Conservation (phyloP, 805 yeast genomes). For the Ogataea nitratoaversa region DNA sequence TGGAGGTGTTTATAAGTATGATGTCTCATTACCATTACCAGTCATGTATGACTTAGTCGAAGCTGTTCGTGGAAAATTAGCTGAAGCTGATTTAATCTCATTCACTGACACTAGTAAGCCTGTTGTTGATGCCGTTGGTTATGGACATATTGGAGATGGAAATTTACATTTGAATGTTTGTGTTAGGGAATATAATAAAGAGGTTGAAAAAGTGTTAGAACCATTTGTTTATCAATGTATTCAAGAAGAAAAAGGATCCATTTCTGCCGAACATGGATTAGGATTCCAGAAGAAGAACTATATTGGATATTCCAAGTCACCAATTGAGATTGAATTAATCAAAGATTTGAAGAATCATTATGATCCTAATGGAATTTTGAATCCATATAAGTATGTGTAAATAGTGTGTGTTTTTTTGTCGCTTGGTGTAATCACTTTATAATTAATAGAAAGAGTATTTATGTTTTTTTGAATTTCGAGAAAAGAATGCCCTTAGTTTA, state of each 20-base stretch:
- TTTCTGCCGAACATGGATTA: slow-evolving; percentile 95
- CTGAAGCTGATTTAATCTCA: slow-evolving; percentile 54
- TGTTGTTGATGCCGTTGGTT: slow-evolving; percentile 86
- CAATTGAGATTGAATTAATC: slow-evolving; percentile 67
- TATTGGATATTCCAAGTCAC: slow-evolving; percentile 78
- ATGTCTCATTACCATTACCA: slow-evolving; percentile 83
- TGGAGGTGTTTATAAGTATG: slow-evolving; percentile 97
- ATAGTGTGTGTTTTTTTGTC: too few species aligned
- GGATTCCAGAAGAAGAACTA: slow-evolving; percentile 96
- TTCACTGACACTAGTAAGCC: slow-evolving; percentile 61
- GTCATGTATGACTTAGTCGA: slow-evolving; percentile 80
- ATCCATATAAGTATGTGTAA: slow-evolving; percentile 77
- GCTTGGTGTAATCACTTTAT: too few species aligned
- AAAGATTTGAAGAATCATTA: slow-evolving; percentile 72
- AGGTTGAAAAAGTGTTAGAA: slow-evolving; percentile 77
- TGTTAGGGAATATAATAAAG: slow-evolving; percentile 75
- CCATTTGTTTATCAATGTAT: slow-evolving; percentile 97
- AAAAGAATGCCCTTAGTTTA: too few species aligned
- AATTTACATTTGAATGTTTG: slow-evolving; percentile 92
- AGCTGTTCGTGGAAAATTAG: slow-evolving; percentile 62
- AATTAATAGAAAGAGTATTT: too few species aligned
- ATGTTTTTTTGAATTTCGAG: neutral
- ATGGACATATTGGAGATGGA: slow-evolving; percentile 99
- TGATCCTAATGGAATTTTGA: slow-evolving; percentile 89
- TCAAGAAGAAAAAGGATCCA: slow-evolving; percentile 67